Conservation (phyloP, 2,329 filamentous ascomycete genomes). For the Paramyrothecium sp. region DNA sequence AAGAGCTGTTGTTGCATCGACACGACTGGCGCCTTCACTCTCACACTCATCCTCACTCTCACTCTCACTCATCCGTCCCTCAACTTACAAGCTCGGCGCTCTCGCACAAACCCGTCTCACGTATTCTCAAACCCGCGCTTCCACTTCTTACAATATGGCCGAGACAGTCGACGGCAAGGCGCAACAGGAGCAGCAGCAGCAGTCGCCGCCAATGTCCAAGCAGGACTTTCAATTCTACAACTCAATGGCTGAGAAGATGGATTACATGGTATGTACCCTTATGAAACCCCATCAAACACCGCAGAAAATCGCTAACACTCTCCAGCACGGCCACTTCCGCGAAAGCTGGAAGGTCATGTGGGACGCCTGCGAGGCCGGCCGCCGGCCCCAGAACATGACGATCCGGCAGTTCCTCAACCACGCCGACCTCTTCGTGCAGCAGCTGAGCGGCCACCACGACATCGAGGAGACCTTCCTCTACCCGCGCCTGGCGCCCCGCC, state of each 20-base stretch:
- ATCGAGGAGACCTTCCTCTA: constrained; percentile 86
- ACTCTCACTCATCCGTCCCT: no score
- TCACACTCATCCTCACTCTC: no score
- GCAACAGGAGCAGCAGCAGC: constrained; percentile 7
- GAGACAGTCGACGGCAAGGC: background rate
- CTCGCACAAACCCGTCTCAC: no score
- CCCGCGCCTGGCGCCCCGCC: constrained; percentile 70
- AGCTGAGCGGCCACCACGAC: constrained; percentile 73
- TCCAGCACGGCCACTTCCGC: constrained; percentile 74
- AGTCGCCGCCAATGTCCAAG: constrained; percentile 61
- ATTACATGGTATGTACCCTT: constrained; percentile 58
- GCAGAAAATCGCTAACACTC: background rate
- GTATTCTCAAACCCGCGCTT: background rate
- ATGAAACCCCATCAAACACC: background rate
- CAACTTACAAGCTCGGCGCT: no score
- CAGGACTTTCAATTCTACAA: constrained; percentile 71
- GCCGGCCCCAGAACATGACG: constrained; percentile 62
- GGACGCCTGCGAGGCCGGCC: constrained; percentile 57
- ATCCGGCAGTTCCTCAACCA: constrained; percentile 66
- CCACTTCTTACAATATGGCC: background rate
- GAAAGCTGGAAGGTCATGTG: constrained; percentile 71
- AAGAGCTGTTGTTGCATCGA: no score
- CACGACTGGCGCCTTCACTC: no score
- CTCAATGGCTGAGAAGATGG: constrained; percentile 72
- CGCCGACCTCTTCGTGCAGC: constrained; percentile 67